phyloP scores from a whole-genome alignment of 1,284 basidiomycete genomes.

The Sanghuangporus sanghuang region DNA sequence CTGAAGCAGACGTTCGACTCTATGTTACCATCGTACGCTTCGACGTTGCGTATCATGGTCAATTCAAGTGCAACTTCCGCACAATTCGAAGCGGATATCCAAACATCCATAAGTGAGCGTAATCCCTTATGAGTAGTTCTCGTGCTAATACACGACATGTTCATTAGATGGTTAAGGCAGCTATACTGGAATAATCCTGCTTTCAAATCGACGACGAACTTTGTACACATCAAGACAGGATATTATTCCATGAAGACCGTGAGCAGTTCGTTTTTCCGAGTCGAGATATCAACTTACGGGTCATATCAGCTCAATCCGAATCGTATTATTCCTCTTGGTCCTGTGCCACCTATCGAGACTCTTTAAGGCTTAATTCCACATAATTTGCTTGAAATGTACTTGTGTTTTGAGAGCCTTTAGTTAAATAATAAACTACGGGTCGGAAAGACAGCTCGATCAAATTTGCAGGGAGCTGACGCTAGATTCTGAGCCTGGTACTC shows the following conservation, averaged over 20 bases:
- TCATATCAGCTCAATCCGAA: constrained; percentile 62
- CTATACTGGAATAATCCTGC: constrained; percentile 90
- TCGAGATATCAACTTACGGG: constrained; percentile 16
- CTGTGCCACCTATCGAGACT: constrained; percentile 37
- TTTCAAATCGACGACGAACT: constrained; percentile 87
- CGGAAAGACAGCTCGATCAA: too few relatives aligned
- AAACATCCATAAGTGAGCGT: constrained; percentile 48
- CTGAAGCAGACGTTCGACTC: constrained; percentile 89
- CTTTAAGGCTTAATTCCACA: constrained; percentile 18
- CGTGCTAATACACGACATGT: not conserved
- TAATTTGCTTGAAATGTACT: too few relatives aligned
- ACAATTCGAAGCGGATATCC: constrained; percentile 79
- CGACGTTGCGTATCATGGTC: constrained; percentile 86
- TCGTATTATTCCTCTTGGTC: constrained; percentile 41
- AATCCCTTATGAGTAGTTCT: constrained; percentile 34
- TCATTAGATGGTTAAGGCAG: constrained; percentile 71
- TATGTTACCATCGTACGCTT: constrained; percentile 85
- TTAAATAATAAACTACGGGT: too few relatives aligned
- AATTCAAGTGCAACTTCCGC: constrained; percentile 93
- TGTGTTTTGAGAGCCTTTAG: too few relatives aligned
- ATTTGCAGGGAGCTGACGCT: too few relatives aligned
- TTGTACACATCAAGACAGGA: constrained; percentile 83
- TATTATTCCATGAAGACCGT: constrained; percentile 61
- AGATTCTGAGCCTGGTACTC: too few relatives aligned
- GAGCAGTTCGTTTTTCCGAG: not conserved